Evolutionary conservation across 192 early-diverging fungal species (phyloP).

Genomic region (Coemansia sp.): DNA sequence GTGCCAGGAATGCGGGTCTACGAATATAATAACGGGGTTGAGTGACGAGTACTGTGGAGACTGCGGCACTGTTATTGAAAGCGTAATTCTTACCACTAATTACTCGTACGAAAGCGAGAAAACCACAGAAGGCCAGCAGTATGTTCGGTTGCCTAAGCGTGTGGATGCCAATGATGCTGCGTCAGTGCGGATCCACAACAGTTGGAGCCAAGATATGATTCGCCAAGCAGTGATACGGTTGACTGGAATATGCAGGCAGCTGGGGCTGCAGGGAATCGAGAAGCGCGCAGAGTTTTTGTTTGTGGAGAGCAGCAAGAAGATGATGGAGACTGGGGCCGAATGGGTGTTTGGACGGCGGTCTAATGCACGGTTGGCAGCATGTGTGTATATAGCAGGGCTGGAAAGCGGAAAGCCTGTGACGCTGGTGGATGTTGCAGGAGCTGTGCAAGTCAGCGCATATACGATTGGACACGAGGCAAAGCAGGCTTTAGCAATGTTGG

Average conservation of each 20-base stretch:
- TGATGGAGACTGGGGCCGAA: background rate
- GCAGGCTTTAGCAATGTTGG: constrained; percentile 3
- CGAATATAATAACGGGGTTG: background rate
- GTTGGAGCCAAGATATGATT: constrained; percentile 23
- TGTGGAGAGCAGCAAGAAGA: constrained; percentile 2
- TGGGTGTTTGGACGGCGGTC: constrained; percentile 20
- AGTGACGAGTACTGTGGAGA: constrained; percentile 38
- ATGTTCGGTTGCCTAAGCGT: constrained; percentile 3
- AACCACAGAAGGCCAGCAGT: background rate
- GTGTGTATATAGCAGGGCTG: constrained; percentile 34
- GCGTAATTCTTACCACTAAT: constrained; percentile 11
- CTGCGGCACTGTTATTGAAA: constrained; percentile 32
- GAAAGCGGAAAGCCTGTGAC: constrained; percentile 13
- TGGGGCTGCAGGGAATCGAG: constrained; percentile 7
- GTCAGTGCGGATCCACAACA: constrained; percentile 12
- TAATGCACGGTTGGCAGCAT: constrained; percentile 9
- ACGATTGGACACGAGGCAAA: constrained; percentile 20
- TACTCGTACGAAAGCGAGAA: constrained; percentile 16
- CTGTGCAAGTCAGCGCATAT: constrained; percentile 17
- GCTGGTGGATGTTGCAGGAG: constrained; percentile 20
- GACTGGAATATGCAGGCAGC: background rate
- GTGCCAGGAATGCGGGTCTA: constrained; percentile 4
- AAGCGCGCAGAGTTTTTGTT: constrained; percentile 22
- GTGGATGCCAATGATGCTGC: constrained; percentile 7
- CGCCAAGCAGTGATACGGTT: constrained; percentile 1